Conservation (phyloP, 2,329 filamentous ascomycete species). For the Verticillium nonalfalfae region DNA sequence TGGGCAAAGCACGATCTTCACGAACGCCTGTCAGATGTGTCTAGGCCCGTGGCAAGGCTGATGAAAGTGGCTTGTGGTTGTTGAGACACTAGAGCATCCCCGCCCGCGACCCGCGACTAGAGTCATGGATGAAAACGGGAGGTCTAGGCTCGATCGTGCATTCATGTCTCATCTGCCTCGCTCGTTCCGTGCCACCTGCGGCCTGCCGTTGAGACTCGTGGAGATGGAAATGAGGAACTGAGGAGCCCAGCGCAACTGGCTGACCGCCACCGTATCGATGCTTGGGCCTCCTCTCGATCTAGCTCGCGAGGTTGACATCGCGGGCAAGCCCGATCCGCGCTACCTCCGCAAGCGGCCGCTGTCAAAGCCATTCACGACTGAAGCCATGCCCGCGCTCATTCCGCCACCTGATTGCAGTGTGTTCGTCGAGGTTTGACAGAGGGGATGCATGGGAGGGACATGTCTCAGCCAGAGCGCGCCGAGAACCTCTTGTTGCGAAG, state of each 20-base stretch:
- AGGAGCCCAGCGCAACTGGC: background rate
- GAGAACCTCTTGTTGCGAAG: background rate
- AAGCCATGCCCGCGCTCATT: background rate
- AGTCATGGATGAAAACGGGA: background rate
- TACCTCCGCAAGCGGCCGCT: background rate
- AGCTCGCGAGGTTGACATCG: background rate
- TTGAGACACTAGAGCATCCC: background rate
- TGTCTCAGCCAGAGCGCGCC: background rate
- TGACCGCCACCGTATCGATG: background rate
- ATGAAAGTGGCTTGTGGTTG: background rate
- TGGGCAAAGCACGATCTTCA: background rate
- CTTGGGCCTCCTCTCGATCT: background rate
- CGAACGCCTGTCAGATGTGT: background rate
- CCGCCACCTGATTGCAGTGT: background rate
- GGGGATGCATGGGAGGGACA: background rate
- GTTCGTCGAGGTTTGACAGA: background rate
- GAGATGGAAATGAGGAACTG: background rate
- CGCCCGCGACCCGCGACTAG: background rate
- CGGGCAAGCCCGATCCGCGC: background rate
- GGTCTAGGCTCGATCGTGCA: background rate
- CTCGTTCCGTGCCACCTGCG: background rate
- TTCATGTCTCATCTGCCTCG: background rate
- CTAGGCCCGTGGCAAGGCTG: background rate
- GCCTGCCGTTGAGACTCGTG: background rate
- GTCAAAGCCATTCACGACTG: background rate